Base-by-base conservation (phyloP, 495 filamentous ascomycete genomes). In the Penicillium macrosclerotiorum region DNA sequence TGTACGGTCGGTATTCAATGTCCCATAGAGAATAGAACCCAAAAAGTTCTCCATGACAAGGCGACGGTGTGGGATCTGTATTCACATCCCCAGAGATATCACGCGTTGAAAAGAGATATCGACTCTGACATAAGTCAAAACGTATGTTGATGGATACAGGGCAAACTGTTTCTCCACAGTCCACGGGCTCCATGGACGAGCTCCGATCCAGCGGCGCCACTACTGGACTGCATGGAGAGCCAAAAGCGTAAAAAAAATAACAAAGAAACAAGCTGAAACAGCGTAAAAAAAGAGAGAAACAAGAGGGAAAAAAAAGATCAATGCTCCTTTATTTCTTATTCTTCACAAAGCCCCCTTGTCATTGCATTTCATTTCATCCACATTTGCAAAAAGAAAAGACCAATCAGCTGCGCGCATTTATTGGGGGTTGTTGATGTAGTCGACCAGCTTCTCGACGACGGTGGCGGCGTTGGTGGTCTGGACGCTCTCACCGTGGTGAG, bases 401-500 rank as follows among this genome's bases (percentile, higher is more conserved):
- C n/a, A n/a, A n/a, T n/a, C 42, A 30, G 37, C 17, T 23, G 27
- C 34, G 47, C 32, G 24, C 30, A 29, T 53, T 58, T 64, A 67
- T 49, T 48, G 44, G 49, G 55, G 49, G 33, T 65, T 60, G 65
- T 68, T 69, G 60, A 73, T 63, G 67, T 71, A 73, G 55, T 73
- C 69, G 37, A 62, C 65, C 16, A 73, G 59, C 45, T 65, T 64
- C 62, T 73, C 67, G 13, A 73, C 57, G 20, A 66, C 61, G 31
- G 59, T 60, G 2, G 65, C 65, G 30, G 67, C 69, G 47, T 68
- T 68, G 55, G 62, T 47, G 19, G 84, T 84, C 57, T 83, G 74
- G 31, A 78, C 68, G 29, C 52, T 64, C 63, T 94, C 90, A 57
- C 75, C 75, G 76, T 95, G 85, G 74, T 95, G 89, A 54, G 79